Base-by-base conservation (phyloP, 805 yeast species). In the Yarrowia keelungensis region DNA sequence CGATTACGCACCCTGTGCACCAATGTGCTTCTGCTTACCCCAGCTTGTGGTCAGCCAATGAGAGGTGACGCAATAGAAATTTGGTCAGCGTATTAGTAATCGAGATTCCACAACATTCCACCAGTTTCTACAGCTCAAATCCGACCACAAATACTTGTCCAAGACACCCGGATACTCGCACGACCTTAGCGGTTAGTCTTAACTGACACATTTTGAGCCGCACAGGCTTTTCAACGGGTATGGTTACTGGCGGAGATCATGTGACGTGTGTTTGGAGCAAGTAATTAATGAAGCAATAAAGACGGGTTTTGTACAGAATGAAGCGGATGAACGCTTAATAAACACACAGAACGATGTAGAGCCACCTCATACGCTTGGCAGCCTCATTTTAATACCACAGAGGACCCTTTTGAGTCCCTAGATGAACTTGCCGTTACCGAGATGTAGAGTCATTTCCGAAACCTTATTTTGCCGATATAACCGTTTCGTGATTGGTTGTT, bases 361-460 rank as follows among this genome's bases (percentile, higher is more conserved):
- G 7, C 47, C 16, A 14, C 47, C 47, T 16, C 19, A n/a, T 2
- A n/a, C 19, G 16, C 35, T 15, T 11, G 35, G 5, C 5, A 22
- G 14, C 26, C 1, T 11, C n/a, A 8, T 32, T 10, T 19, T 22
- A 46, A 26, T 26, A 5, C 32, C 32, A 26, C 32, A 26, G 32
- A 8, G 19, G 19, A 19, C 46, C 19, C 49, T 16, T 26, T 4
- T 12, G 39, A 46, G 50, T 46, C 50, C 22, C 50, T 22, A 19
- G 41, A 50, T 35, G 5, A 47, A 22, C 15, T 47, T 35, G 42
- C 43, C 36, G n/a, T 38, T 16, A 36, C 35, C 45, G 45, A 53
- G 59, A 19, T 5, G 14, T 41, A 51, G 59, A 53, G 59, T 53
- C 59, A 53, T 53, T 53, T 53, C 59, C 59, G 59, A 53, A 53